A percentile compares a stretch with the other conserved stretches of the same genome.
phyloP scores from a whole-genome alignment of 805 yeast genomes.

The Wickerhamia fluorescens region DNA sequence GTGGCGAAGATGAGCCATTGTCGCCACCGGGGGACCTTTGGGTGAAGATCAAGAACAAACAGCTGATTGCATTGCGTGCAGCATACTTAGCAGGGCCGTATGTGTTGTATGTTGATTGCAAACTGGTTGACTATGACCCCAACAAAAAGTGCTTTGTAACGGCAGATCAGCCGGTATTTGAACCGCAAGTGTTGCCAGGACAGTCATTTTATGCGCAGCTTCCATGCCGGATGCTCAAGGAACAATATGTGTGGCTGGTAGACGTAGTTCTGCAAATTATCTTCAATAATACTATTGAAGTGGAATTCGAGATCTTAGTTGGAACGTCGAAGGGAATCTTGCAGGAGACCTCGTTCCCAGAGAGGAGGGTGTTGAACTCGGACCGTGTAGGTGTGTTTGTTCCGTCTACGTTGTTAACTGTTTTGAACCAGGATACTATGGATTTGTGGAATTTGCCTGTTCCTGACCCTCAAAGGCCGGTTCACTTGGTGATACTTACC shows the following conservation, averaged over 20 bases:
- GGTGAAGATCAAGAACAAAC: conserved; percentile 63
- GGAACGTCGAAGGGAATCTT: conserved; percentile 37
- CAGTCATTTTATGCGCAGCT: conserved; percentile 55
- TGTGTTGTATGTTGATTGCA: conserved; percentile 74
- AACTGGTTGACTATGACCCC: conserved; percentile 57
- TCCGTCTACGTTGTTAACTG: conserved; percentile 28
- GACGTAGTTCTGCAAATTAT: conserved; percentile 79
- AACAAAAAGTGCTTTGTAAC: conserved; percentile 50
- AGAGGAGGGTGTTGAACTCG: conserved; percentile 12
- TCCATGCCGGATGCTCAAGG: conserved; percentile 55
- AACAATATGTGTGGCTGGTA: conserved; percentile 63
- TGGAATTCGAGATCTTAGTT: conserved; percentile 58
- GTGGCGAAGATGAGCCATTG: conserved; percentile 5
- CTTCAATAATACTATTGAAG: conserved; percentile 60
- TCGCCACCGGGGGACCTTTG: conserved; percentile 27
- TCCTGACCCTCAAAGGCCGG: conserved; percentile 43
- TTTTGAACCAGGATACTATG: conserved; percentile 50
- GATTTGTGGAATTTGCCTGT: conserved; percentile 72
- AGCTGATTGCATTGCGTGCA: conserved; percentile 67
- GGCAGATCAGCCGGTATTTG: conserved; percentile 71
- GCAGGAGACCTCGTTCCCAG: conserved; percentile 22
- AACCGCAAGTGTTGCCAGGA: conserved; percentile 65
- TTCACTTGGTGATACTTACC: conserved; percentile 78
- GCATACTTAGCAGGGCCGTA: conserved; percentile 88
- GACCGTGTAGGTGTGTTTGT: conserved; percentile 25